A percentile compares a stretch with the other conserved stretches of the same genome.
Evolutionary conservation across 345 rosid genomes (phyloP).

Genomic region (Isatis tinctoria): DNA sequence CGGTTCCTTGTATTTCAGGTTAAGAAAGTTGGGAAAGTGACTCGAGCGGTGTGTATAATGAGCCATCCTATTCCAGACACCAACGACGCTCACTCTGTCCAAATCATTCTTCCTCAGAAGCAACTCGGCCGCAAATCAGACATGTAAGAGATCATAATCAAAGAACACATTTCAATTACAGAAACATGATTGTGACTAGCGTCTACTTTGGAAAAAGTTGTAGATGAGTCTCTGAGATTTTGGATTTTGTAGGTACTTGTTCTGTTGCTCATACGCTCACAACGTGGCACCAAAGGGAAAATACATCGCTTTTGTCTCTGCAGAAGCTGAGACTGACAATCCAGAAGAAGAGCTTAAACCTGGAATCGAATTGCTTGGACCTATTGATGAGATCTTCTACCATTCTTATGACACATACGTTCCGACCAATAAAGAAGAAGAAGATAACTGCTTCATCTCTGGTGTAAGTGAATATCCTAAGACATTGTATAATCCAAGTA

Average conservation of each 20-base stretch:
- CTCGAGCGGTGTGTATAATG: slow-evolving; percentile 92
- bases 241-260: slow-evolving; percentile 41
- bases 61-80: slow-evolving; percentile 95
- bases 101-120: slow-evolving; percentile 92
- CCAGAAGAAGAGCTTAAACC: slow-evolving; percentile 81
- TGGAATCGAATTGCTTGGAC: slow-evolving; percentile 82
- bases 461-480: slow-evolving; percentile 45
- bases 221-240: neutral
- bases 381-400: slow-evolving; percentile 83
- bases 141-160: slow-evolving; percentile 44
- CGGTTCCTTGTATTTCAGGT: slow-evolving; percentile 39
- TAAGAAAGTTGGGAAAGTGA: slow-evolving; percentile 80
- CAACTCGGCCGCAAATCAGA: slow-evolving; percentile 94
- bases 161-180: neutral
- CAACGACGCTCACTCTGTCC: slow-evolving; percentile 84
- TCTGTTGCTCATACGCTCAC: slow-evolving; percentile 93
- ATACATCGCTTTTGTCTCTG: slow-evolving; percentile 92
- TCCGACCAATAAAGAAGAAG: slow-evolving; percentile 69
- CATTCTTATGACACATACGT: slow-evolving; percentile 73
- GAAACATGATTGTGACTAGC: neutral
- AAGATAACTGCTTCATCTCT: slow-evolving; percentile 90
- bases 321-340: slow-evolving; percentile 87
- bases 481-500: neutral
- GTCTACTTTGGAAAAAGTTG: neutral
- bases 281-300: slow-evolving; percentile 96